A percentile compares a stretch with the other conserved stretches of the same genome.
Conservation (phyloP, 495 filamentous ascomycete genomes). For the Neurospora sp. region DNA sequence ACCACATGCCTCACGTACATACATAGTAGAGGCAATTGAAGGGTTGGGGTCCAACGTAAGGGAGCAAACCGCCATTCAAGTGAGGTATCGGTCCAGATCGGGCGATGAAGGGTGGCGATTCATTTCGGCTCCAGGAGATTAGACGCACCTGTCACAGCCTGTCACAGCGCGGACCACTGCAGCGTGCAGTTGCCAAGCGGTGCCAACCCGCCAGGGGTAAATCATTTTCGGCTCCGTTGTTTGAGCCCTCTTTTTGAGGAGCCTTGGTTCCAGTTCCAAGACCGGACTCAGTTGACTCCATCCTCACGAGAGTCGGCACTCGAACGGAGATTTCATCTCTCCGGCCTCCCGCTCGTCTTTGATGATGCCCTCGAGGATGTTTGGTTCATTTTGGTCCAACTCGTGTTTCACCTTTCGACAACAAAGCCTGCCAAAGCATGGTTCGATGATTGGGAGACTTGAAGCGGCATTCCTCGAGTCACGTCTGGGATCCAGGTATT, state of each 20-base stretch:
- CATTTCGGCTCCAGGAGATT: neutral
- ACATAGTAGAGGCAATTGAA: neutral
- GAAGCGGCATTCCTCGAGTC: neutral
- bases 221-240: neutral
- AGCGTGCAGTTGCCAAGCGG: neutral
- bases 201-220: neutral
- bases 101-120: neutral
- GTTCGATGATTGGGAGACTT: neutral
- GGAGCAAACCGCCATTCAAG: neutral
- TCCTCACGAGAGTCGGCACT: neutral
- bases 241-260: neutral
- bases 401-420: neutral
- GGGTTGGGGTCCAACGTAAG: neutral
- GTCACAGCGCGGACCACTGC: neutral
- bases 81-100: neutral
- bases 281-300: neutral
- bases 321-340: neutral
- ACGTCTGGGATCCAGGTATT: neutral
- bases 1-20: neutral
- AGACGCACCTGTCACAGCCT: neutral
- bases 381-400: neutral
- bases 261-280: neutral
- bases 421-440: neutral
- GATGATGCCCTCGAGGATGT: neutral
- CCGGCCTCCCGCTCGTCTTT: neutral